A percentile compares a stretch with the other conserved stretches of the same genome.
phyloP scores from a whole-genome alignment of 78 protist species.

The Dictyostelium capitatum region DNA sequence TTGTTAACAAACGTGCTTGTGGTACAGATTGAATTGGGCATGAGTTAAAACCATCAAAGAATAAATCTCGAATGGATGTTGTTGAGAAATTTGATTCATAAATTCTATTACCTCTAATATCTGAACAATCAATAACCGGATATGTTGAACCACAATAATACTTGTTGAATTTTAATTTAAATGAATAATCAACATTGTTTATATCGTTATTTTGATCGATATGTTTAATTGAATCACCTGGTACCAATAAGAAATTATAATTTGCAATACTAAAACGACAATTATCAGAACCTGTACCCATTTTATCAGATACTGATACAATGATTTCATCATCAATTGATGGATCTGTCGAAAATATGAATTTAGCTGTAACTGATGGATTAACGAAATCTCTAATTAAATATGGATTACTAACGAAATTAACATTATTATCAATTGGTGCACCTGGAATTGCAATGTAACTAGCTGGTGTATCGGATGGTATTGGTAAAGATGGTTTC shows the following conservation, averaged over 20 bases:
- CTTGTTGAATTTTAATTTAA: background rate
- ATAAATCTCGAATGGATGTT: background rate
- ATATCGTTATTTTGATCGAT: background rate
- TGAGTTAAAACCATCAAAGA: background rate
- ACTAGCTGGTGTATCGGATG: background rate
- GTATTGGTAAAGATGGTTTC: background rate
- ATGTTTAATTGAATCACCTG: background rate
- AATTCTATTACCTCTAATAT: constrained; percentile 11
- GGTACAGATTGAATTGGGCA: background rate
- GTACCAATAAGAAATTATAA: background rate
- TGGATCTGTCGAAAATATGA: background rate
- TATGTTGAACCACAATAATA: background rate
- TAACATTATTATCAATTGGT: no score
- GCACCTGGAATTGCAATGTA: background rate
- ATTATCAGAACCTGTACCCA: background rate
- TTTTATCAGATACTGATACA: background rate
- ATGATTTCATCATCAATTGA: background rate
- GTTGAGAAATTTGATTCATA: background rate
- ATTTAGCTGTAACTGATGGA: background rate
- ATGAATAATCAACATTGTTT: background rate
- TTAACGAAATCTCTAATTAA: background rate
- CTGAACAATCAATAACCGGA: constrained; percentile 2
- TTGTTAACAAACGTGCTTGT: background rate
- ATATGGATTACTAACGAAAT: background rate
- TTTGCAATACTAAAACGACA: background rate